Conservation (phyloP, 1,139 yeast species). For the Protomyces lactucae-debilis region DNA sequence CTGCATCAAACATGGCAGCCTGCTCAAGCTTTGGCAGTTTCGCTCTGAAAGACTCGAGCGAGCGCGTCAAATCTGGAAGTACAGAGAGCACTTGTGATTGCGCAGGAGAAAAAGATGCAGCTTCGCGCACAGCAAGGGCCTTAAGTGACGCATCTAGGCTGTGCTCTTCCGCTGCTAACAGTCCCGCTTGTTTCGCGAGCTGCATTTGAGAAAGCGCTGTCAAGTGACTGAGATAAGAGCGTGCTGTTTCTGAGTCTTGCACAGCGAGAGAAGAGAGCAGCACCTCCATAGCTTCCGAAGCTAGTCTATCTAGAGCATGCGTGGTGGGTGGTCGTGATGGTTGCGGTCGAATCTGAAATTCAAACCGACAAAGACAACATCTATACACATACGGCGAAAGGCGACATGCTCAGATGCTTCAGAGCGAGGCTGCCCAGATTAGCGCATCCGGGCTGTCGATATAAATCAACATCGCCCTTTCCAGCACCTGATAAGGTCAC, state of each 20-base stretch:
- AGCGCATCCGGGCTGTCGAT: neutral
- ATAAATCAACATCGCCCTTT: slow-evolving; percentile 21
- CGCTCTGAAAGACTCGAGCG: slow-evolving; percentile 2
- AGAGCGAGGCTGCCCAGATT: neutral
- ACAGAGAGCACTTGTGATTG: slow-evolving; percentile 3
- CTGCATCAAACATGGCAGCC: slow-evolving; percentile 20
- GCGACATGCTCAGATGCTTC: neutral
- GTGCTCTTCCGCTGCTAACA: slow-evolving; percentile 5
- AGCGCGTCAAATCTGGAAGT: slow-evolving; percentile 6
- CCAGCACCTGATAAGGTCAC: slow-evolving; percentile 39
- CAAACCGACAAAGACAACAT: neutral
- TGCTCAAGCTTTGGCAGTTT: slow-evolving; percentile 13
- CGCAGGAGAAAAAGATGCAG: slow-evolving; percentile 2
- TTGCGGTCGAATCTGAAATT: neutral
- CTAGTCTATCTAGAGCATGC: too few species aligned
- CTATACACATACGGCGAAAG: neutral
- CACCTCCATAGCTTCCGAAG: neutral
- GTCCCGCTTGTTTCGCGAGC: slow-evolving; percentile 1
- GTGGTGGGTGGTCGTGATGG: neutral
- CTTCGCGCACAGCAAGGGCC: slow-evolving; percentile 17
- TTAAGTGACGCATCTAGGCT: slow-evolving; percentile 17
- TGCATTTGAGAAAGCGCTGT: slow-evolving; percentile 3
- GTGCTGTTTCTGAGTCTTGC: neutral
- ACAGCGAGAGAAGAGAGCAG: slow-evolving; percentile 2
- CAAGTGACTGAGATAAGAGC: slow-evolving; percentile 4